These are phyloP conservation scores for Rutstroemia sp. DNA, from an alignment of 2,329 filamentous ascomycete genomes.

Conservation along the genomic window DNA sequence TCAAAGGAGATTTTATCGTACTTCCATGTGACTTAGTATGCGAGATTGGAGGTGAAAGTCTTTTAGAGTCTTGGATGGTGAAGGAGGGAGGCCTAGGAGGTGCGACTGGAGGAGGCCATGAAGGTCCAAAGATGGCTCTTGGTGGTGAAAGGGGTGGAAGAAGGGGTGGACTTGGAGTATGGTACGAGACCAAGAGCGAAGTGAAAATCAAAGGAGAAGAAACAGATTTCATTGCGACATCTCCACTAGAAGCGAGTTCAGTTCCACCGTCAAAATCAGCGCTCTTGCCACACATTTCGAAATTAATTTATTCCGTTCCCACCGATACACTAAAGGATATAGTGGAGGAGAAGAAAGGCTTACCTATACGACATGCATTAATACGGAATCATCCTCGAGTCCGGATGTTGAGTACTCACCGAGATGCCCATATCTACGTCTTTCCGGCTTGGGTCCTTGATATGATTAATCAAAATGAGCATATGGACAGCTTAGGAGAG, in stretches of 20 bases:
- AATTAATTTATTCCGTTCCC: constrained; percentile 77
- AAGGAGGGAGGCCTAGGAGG: constrained; percentile 63
- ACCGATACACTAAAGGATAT: constrained; percentile 85
- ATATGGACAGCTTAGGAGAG: constrained; percentile 81
- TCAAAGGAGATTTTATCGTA: constrained; percentile 82
- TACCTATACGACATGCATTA: constrained; percentile 70
- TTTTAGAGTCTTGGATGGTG: constrained; percentile 90
- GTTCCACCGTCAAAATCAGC: constrained; percentile 56
- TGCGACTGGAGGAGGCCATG: constrained; percentile 44
- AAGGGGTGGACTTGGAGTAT: constrained; percentile 79
- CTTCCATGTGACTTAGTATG: constrained; percentile 92
- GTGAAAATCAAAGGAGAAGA: constrained; percentile 80
- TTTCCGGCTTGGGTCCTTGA: constrained; percentile 89
- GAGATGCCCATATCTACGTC: constrained; percentile 91
- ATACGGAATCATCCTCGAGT: constrained; percentile 68
- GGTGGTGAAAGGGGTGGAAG: constrained; percentile 50
- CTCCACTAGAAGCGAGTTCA: constrained; percentile 52
- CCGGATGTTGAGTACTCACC: constrained; percentile 73
- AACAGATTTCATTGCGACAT: constrained; percentile 82
- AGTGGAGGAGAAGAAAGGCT: constrained; percentile 63
- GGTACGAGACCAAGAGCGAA: constrained; percentile 79
- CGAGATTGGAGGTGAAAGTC: constrained; percentile 73
- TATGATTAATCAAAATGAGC: constrained; percentile 71
- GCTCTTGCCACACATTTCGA: constrained; percentile 61
- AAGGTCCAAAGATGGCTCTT: constrained; percentile 39